Evolutionary conservation across 78 protist genomes (phyloP), one percentile per base, ranked within the genome.

Genomic region (Polysphondylium violaceum): DNA sequence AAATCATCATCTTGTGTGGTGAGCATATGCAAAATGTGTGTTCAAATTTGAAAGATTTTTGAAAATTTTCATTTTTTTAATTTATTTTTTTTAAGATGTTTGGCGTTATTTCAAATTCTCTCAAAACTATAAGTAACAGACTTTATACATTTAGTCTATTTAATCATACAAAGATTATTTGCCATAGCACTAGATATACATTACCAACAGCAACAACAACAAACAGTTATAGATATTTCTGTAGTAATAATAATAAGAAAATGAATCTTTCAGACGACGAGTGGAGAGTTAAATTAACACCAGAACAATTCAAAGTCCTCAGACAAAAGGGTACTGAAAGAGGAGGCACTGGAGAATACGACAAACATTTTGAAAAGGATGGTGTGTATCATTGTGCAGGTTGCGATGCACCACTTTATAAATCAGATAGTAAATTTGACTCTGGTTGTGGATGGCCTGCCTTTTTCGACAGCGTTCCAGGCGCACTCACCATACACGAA

Each of bases 401-500:
- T 5, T 94, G 96, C 47, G 78, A 29, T 23, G 21, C 85, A 2
- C 95, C 94, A 21, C 74, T 94, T 23, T 94, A 93, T 75, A 64
- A 56, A 21, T 59, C 95, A n/a, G 56, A 21, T 9, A 23, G 35
- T 38, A 94, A 95, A 73, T 96, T 93, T 67, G 63, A 86, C 23
- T 17, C 51, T 0, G 98, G 91, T 29, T 96, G 98, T 71, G 98
- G 98, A 25, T 96, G 98, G 98, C 98, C 98, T 16, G 88, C 96
- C 1, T 96, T 96, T 74, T 88, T 59, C 29, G 94, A 93, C 0
- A 23, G 78, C 5, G 38, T 86, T 33, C 64, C 68, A 38, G 97
- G 95, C 21, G 93, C 95, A 3, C 59, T 95, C 17, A 59, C 81
- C 17, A 36, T 60, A 14, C 63, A 91, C 59, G 63, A 61, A 25